phyloP scores from a whole-genome alignment of 78 protist genomes.

The Cavenderia fasciculata region DNA sequence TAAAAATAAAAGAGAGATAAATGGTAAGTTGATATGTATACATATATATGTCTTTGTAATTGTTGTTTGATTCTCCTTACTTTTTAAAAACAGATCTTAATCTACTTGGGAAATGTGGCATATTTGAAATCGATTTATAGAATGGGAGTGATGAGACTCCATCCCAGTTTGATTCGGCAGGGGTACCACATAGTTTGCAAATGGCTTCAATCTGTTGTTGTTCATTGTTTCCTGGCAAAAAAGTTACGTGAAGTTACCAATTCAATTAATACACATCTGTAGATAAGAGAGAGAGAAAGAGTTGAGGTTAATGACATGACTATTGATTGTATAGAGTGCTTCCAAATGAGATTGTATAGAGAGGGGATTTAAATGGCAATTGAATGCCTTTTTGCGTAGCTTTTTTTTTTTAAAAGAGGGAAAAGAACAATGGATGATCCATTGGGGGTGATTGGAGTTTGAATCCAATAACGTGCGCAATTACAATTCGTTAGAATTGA shows the following conservation, averaged over 20 bases:
- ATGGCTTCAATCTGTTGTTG: conserved; percentile 73
- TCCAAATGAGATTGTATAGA: too few species aligned
- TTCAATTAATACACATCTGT: conserved; percentile 61
- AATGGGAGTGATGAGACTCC: conserved; percentile 91
- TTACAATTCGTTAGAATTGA: too few species aligned
- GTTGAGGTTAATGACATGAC: too few species aligned
- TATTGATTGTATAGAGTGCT: too few species aligned
- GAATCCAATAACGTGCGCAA: too few species aligned
- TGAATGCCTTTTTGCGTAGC: too few species aligned
- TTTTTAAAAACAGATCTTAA: conserved; percentile 65
- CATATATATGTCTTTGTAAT: background rate
- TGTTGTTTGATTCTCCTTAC: background rate
- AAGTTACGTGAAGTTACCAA: conserved; percentile 69
- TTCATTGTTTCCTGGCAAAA: conserved; percentile 54
- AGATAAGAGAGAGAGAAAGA: too few species aligned
- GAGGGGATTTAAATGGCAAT: too few species aligned
- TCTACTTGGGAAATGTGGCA: conserved; percentile 56
- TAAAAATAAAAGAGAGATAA: background rate
- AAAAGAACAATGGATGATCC: too few species aligned
- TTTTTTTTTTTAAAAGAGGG: too few species aligned
- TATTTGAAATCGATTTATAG: conserved; percentile 8
- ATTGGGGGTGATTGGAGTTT: too few species aligned
- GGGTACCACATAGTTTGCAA: conserved; percentile 86
- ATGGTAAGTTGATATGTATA: background rate
- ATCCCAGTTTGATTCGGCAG: conserved; percentile 91